Conservation (phyloP, 345 rosid genomes). For the Salix caprea region DNA sequence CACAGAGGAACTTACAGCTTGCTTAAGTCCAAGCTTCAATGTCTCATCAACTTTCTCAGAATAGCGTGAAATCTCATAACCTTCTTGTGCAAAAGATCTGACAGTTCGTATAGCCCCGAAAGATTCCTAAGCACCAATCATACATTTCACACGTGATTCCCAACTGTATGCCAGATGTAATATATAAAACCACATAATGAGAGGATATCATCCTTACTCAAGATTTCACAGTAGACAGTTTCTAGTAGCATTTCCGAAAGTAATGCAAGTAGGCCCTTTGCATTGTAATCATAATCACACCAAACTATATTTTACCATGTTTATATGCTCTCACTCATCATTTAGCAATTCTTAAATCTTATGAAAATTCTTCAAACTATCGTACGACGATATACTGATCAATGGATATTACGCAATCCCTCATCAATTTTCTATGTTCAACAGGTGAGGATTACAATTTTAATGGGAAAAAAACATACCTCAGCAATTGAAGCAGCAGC, state of each 20-base stretch:
- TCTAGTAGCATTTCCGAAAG: neutral
- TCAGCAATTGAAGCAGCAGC: conserved; percentile 91
- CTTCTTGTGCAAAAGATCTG: conserved; percentile 90
- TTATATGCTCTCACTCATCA: neutral
- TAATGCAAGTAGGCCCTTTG: neutral
- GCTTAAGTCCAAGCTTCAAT: conserved; percentile 72
- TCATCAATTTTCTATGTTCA: neutral
- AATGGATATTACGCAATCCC: neutral
- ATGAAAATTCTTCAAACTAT: neutral
- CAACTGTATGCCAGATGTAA: neutral
- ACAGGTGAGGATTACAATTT: neutral
- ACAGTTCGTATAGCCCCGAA: conserved; percentile 95
- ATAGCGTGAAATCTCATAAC: conserved; percentile 57
- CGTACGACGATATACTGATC: neutral
- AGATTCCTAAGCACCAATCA: conserved; percentile 58
- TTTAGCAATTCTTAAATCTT: neutral
- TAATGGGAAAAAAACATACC: conserved; percentile 36
- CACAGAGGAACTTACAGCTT: conserved; percentile 59
- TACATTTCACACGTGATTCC: neutral
- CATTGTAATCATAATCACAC: neutral
- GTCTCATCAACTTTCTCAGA: conserved; percentile 86
- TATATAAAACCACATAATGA: no score
- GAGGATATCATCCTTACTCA: no score
- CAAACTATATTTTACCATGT: neutral
- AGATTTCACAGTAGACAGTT: neutral